Base-by-base conservation (phyloP, 1,284 basidiomycete genomes). In the Heliocybe sulcata region DNA sequence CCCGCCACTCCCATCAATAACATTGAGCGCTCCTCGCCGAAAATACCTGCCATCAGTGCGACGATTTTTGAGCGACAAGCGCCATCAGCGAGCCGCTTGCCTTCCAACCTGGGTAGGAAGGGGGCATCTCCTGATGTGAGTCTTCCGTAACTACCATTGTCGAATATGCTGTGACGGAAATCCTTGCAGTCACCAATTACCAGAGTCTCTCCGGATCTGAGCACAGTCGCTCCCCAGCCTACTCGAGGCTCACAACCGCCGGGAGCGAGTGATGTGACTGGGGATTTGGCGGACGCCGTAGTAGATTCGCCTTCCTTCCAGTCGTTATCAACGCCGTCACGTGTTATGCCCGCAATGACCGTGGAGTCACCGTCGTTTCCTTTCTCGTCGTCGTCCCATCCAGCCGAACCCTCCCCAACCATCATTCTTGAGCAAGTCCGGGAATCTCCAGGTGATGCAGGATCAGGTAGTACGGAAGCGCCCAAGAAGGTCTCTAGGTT, bases 401-500 rank as follows among this genome's bases (percentile, higher is more conserved):
- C 29, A 54, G 63, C 67, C 68, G 6, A 67, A 71, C 23, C 67
- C 67, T 29, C 76, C 75, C 2, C 77, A 2, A 60, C 64, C 4
- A 65, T 80, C 2, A 67, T 79, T 57, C 63, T 72, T n/a, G 63
- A 73, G 12, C 64, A 65, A 16, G 72, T 74, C 1, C 66, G 63
- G 26, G 75, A 79, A 61, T 63, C 67, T 35, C 57, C 35, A 56
- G 57, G 60, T 27, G 45, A 42, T 33, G 52, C 51, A 27, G 54
- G 57, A 35, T n/a, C 38, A 42, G 38, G 8, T 47, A 59, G 22
- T 60, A 60, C 9, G 2, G 60, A 61, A 49, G 60, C 59, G 26
- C 61, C 65, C 20, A 69, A 66, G 54, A 75, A 70, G 58, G 68
- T 75, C 12, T 80, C 77, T 1, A 72, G 72, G 57, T 81, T 81